These are phyloP conservation scores for Kluyveromyces lactis DNA, from an alignment of 805 yeast species.

Conservation along the genomic window DNA sequence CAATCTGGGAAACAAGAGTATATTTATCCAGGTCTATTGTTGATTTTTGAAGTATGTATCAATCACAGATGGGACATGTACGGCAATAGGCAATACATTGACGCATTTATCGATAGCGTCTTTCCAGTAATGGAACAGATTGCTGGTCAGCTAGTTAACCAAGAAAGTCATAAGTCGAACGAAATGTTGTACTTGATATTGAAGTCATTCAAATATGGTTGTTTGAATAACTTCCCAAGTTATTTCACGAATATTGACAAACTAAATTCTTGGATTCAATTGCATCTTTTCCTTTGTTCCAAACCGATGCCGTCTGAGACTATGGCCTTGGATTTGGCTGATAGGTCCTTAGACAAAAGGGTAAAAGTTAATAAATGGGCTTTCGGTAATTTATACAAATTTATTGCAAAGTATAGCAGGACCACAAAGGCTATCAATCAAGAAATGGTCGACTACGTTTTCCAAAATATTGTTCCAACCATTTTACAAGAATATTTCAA, in stretches of 20 bases:
- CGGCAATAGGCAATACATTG: constrained; percentile 38
- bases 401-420: constrained; percentile 56
- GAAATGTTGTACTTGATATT: constrained; percentile 52
- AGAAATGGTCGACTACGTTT: constrained; percentile 49
- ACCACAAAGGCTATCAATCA: constrained; percentile 35
- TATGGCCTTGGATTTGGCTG: constrained; percentile 38
- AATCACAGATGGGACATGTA: constrained; percentile 50
- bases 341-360: constrained; percentile 40
- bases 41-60: constrained; percentile 48
- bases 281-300: constrained; percentile 53
- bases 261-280: constrained; percentile 52
- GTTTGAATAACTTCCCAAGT: constrained; percentile 51
- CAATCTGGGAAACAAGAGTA: constrained; percentile 31
- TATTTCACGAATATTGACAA: constrained; percentile 34
- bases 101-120: constrained; percentile 37
- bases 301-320: constrained; percentile 48
- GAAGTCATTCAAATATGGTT: constrained; percentile 56
- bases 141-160: constrained; percentile 34
- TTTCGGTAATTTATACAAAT: constrained; percentile 62
- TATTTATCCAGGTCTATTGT: constrained; percentile 46
- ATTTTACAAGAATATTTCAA: constrained; percentile 56
- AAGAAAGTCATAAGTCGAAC: constrained; percentile 30
- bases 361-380: constrained; percentile 86
- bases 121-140: constrained; percentile 51
- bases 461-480: constrained; percentile 56